Evolutionary conservation across 164 flowering plant genomes (phyloP), one percentile per base, ranked within the genome.

Genomic region (Hamamelis virginiana): DNA sequence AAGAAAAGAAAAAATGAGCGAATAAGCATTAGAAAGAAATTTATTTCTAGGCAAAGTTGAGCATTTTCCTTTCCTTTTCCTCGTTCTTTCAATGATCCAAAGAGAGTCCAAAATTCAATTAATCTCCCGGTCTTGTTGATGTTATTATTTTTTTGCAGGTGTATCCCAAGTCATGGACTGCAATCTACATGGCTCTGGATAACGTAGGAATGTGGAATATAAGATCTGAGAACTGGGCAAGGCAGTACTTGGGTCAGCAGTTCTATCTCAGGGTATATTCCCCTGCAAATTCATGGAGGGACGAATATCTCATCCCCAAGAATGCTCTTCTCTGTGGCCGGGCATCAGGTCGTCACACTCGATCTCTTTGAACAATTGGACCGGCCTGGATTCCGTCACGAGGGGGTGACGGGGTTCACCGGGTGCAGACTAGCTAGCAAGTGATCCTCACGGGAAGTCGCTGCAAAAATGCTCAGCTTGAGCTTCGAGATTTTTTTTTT

Each of bases 141-240:
- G 48, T n/a, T 19, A 38, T n/a, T 72, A 61, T 4, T 52, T 62
- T 22, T 43, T 16, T 64, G 69, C 80, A 88, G 92, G 92, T 88
- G 41, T 89, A 89, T 68, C 91, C 94, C 8, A 86, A 69, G 75
- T 72, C 93, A 57, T 88, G 93, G 93, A 88, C 92, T 0, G 90
- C 92, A 43, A 85, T 88, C 25, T 88, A 83, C 78, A 67, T 88
- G 71, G 85, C 92, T 0, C 66, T 88, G 69, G 93, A 88, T 82
- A 88, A 88, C 28, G 88, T 82, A 19, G 93, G 93, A 28, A 88
- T 88, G 88, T 88, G 93, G 93, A 89, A 89, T 78, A 73, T 89
- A 52, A 77, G 94, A 59, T 87, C 94, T 0, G 88, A 87, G 72
- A 79, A 84, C 27, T 89, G 94, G 94, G 85, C 80, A 9, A 81